Conservation (phyloP, 306 rosid species). For the Prinsepia uniflora region DNA sequence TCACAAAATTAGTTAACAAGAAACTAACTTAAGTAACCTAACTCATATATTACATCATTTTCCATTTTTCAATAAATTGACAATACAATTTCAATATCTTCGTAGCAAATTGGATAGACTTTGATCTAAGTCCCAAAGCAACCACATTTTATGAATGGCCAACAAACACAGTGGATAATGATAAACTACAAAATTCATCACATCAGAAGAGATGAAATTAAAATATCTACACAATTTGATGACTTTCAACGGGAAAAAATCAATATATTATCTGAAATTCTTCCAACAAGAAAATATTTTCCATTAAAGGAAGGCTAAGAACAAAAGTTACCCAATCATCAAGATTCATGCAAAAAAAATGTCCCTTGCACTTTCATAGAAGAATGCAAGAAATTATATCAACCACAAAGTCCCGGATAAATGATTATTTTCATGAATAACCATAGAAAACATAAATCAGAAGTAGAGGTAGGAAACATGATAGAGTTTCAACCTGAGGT, state of each 20-base stretch:
- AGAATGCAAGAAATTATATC: conserved; percentile 20
- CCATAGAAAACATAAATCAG: conserved; percentile 9
- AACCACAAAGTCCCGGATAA: conserved; percentile 12
- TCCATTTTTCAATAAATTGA: conserved; percentile 3
- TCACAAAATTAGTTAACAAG: conserved; percentile 5
- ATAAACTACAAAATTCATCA: not conserved
- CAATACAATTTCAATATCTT: conserved; percentile 5
- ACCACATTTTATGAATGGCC: not conserved
- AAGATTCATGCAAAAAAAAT: conserved; percentile 6
- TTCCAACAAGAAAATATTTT: not conserved
- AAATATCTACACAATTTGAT: conserved; percentile 11
- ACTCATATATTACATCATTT: conserved; percentile 2
- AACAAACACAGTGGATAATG: not conserved
- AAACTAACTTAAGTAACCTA: not conserved
- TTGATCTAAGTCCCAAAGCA: not conserved
- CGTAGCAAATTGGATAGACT: not conserved
- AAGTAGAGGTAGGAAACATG: conserved; percentile 30
- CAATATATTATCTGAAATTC: not conserved
- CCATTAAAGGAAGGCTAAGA: conserved; percentile 3
- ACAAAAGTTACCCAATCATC: conserved; percentile 18
- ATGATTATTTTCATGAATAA: conserved; percentile 12
- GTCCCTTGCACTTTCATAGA: not conserved
- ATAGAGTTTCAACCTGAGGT: conserved; percentile 47
- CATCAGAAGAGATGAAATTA: not conserved
- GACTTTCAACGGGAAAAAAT: not conserved